These are phyloP conservation scores for Cladosporium sphaerospermum DNA, from an alignment of 2,329 filamentous ascomycete genomes.

Conservation along the genomic window DNA sequence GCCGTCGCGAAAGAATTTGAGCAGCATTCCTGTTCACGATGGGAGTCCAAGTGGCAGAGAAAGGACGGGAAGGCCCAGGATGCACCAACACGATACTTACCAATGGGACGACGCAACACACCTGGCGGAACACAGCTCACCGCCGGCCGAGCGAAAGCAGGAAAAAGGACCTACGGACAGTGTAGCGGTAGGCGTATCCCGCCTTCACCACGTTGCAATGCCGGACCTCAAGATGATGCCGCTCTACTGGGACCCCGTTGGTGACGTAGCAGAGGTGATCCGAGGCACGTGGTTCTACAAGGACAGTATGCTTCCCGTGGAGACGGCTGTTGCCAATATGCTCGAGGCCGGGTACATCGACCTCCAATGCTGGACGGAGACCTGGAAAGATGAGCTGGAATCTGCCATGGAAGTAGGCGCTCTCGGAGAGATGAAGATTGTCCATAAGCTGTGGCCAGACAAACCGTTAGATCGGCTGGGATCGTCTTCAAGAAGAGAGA, in stretches of 20 bases:
- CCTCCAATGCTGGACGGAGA: slow-evolving; percentile 80
- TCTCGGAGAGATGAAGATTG: slow-evolving; percentile 83
- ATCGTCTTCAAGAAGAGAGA: not conserved
- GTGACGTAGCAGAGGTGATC: slow-evolving; percentile 75
- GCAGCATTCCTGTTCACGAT: slow-evolving; percentile 15
- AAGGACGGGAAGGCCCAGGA: slow-evolving; percentile 25
- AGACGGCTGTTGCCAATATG: slow-evolving; percentile 79
- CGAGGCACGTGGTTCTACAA: slow-evolving; percentile 96
- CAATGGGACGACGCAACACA: slow-evolving; percentile 40
- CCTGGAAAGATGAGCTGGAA: slow-evolving; percentile 84
- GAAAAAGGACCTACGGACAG: slow-evolving; percentile 43
- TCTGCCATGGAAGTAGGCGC: slow-evolving; percentile 88
- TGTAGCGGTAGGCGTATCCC: slow-evolving; percentile 82
- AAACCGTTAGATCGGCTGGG: slow-evolving; percentile 41
- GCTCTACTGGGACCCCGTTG: slow-evolving; percentile 94
- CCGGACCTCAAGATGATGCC: slow-evolving; percentile 80
- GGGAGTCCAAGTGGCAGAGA: slow-evolving; percentile 1
- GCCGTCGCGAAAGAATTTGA: slow-evolving; percentile 37
- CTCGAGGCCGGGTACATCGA: slow-evolving; percentile 87
- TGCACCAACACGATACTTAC: slow-evolving; percentile 41
- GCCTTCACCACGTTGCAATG: slow-evolving; percentile 80
- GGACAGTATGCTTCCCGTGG: slow-evolving; percentile 87
- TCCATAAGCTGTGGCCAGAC: slow-evolving; percentile 74
- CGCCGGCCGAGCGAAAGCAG: slow-evolving; percentile 22
- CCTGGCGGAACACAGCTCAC: slow-evolving; percentile 25